A percentile compares a stretch with the other conserved stretches of the same genome.
phyloP scores from a whole-genome alignment of 257 asterid species.

The Echium plantagineum region DNA sequence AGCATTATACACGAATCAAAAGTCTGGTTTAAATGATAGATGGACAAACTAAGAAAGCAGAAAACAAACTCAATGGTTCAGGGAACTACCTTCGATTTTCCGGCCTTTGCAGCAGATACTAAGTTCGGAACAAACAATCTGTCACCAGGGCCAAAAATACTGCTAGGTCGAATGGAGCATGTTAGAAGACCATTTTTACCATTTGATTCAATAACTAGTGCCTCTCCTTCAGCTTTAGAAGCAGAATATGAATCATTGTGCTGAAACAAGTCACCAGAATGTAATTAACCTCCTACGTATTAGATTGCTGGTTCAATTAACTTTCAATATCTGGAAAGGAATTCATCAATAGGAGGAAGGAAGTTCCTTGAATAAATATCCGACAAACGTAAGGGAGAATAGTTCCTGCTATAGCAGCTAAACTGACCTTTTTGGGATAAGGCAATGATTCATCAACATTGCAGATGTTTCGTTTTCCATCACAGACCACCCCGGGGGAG shows the following conservation, averaged over 20 bases:
- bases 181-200: conserved; percentile 70
- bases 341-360: background rate
- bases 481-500: conserved; percentile 92
- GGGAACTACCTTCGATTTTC: conserved; percentile 70
- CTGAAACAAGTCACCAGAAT: conserved; percentile 24
- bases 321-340: background rate
- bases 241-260: conserved; percentile 93
- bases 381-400: no score
- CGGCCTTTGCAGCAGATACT: conserved; percentile 89
- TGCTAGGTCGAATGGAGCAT: conserved; percentile 89
- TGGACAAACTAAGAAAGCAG: no score
- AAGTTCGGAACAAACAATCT: conserved; percentile 89
- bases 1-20: no score
- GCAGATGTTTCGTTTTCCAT: conserved; percentile 67
- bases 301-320: background rate
- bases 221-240: conserved; percentile 96
- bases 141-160: conserved; percentile 98
- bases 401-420: background rate
- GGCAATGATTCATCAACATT: conserved; percentile 72
- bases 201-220: conserved; percentile 64
- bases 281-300: conserved; percentile 6
- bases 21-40: no score
- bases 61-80: background rate
- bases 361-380: background rate
- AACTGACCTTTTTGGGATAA: conserved; percentile 65